Evolutionary conservation across 805 yeast genomes (phyloP).

Genomic region (Clavispora carvajalis): DNA sequence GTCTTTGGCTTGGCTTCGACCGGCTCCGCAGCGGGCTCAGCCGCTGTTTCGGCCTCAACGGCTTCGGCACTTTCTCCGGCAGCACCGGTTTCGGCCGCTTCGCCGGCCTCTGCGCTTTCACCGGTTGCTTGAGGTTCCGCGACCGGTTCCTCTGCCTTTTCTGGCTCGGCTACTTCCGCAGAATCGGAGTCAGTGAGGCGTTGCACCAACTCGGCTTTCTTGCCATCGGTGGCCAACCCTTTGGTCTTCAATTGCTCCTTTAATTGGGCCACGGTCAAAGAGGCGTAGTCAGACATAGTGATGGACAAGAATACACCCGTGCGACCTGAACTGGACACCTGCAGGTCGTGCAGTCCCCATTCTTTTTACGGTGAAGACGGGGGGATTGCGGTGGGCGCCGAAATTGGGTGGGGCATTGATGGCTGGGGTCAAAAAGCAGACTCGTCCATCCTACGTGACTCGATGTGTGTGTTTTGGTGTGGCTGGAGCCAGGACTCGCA

Average conservation of each 20-base stretch:
- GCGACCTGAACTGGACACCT: background rate
- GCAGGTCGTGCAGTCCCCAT: background rate
- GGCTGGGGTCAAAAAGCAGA: too few species aligned
- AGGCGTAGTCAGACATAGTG: slow-evolving; percentile 49
- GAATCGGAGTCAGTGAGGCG: slow-evolving; percentile 58
- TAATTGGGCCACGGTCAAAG: slow-evolving; percentile 78
- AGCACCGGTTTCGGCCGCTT: slow-evolving; percentile 14
- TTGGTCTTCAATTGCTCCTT: slow-evolving; percentile 68
- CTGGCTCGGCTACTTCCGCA: slow-evolving; percentile 1
- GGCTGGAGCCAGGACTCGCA: too few species aligned
- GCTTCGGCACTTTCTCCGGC: slow-evolving; percentile 11
- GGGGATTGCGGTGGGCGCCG: too few species aligned
- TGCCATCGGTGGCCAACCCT: slow-evolving; percentile 67
- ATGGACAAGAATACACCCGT: background rate
- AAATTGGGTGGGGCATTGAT: too few species aligned
- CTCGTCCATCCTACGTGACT: too few species aligned
- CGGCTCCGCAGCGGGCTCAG: slow-evolving; percentile 11
- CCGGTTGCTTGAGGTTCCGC: background rate
- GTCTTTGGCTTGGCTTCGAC: slow-evolving; percentile 26
- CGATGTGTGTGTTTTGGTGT: too few species aligned
- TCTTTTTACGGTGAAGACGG: too few species aligned
- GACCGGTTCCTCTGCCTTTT: slow-evolving; percentile 3
- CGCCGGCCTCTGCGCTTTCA: too few species aligned
- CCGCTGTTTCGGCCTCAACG: slow-evolving; percentile 11
- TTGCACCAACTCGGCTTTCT: slow-evolving; percentile 70